Base-by-base conservation (phyloP, 169 alveolate species). In the Amoebophrya sp. region DNA sequence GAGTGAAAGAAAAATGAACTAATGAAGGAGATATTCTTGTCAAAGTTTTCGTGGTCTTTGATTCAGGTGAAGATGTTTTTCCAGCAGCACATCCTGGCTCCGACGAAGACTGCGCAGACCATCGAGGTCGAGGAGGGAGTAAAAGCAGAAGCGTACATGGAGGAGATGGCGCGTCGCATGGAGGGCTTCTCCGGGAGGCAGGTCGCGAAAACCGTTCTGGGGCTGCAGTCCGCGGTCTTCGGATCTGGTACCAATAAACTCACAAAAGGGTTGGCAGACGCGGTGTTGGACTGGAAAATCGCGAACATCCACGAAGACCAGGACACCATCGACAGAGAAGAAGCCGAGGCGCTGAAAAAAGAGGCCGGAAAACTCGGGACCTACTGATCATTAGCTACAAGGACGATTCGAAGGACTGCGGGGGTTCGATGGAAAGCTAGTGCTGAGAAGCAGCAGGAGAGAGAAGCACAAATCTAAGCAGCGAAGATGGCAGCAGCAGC, bases 161-260 rank as follows among this genome's bases (percentile, higher is more conserved):
- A 92, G 13, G 91, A 92, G 16, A 93, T 97, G 5, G 98, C 99
- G 15, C 92, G 94, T 90, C 89, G 95, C 88, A 95, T 97, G n/a
- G 95, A 96, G 50, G 98, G 98, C n/a, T 96, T 98, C 88, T 96
- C 99, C 23, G 99, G 99, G 40, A 94, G 99, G 93, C 98, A 98
- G 91, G 95, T 98, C 48, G 94, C 96, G 41, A 98, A 98, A 42
- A 69, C 94, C 87, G 89, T 95, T 78, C 89, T 94, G 41, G 93
- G 95, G 34, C 70, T 94, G 93, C 94, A 95, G 91, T 88, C 95
- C 34, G 94, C 95, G 0, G 94, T 94, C 0, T 92, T 93, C 89
- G 96, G 96, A 26, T 91, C 95, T 13, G 96, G 96, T 13, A 93
- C 94, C 0, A 91, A 89, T 31, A 91, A 89, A 40, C 93, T 95